Evolutionary conservation across 2,329 filamentous ascomycete genomes (phyloP), one percentile per base, ranked within the genome.

Genomic region (Monosporascus sp.): DNA sequence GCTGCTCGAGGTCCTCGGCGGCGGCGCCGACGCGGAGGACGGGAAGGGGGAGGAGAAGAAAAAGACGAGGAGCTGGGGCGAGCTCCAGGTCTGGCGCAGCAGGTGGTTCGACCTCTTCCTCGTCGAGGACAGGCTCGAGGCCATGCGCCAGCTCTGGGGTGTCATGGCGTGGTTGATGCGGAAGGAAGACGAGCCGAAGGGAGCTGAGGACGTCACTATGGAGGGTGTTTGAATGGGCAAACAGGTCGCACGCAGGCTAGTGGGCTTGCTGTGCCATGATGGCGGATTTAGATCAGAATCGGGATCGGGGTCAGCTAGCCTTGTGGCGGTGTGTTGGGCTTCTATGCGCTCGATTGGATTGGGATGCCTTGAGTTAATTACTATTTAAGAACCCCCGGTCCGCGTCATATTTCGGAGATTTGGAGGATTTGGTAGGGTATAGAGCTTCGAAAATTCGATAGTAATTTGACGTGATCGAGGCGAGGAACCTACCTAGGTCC

Each of bases 131-230:
- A 68, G 83, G 46, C 62, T 85, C 25, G 74, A 75, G 57, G 82
- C 81, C 3, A 78, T 85, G 78, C 68, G 73, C 56, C 56, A 80
- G 9, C 58, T 84, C 1, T 86, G 83, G 83, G 74, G 72, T 4
- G 70, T 85, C 63, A 82, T 84, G 77, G 74, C 74, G 2, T 86
- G 78, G 64, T 68, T 81, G 62, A 85, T 85, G 82, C 73, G 79
- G 57, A 74, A 69, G 59, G 62, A 62, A 37, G 67, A 68, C 7
- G 57, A 56, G 34, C 54, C 58, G 20, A 61, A 64, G 17, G 41
- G 17, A n/a, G 38, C 17, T 18, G 38, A 45, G 15, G 60, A 62
- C 45, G 57, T 60, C 5, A 44, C 31, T 38, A 61, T 62, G 58
- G 57, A 56, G 54, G 58, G 58, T 47, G 50, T 41, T 45, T 59